phyloP scores from a whole-genome alignment of 768 basidiomycete species.

The Macrolepiota albuminosa region DNA sequence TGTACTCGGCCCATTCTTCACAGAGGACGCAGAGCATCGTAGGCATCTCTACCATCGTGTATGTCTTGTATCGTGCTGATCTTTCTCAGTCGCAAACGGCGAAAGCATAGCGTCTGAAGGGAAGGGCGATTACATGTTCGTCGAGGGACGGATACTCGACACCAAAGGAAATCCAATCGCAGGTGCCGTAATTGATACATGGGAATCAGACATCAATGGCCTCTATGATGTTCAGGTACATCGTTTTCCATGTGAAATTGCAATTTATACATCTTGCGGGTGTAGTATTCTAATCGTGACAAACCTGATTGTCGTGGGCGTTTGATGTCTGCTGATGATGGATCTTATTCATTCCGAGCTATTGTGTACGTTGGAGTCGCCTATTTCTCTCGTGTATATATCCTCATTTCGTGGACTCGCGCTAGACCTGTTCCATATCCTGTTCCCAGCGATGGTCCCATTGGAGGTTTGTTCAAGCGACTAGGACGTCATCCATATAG shows the following conservation, averaged over 20 bases:
- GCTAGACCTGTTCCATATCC: slow-evolving; percentile 58
- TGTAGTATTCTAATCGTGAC: slow-evolving; percentile 49
- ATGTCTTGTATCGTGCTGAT: background rate
- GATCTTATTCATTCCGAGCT: slow-evolving; percentile 66
- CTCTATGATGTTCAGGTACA: slow-evolving; percentile 34
- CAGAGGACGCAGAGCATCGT: slow-evolving; percentile 73
- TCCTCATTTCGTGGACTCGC: background rate
- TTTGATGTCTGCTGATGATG: slow-evolving; percentile 53
- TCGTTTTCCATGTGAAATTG: background rate
- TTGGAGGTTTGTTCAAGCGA: slow-evolving; percentile 51
- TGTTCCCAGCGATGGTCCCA: slow-evolving; percentile 77
- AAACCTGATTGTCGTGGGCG: slow-evolving; percentile 73
- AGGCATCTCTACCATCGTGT: slow-evolving; percentile 17
- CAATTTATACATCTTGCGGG: background rate
- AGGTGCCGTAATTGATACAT: slow-evolving; percentile 71
- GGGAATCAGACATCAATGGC: slow-evolving; percentile 72
- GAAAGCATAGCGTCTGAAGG: slow-evolving; percentile 83
- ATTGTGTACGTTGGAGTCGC: slow-evolving; percentile 41
- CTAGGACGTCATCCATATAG: slow-evolving; percentile 70
- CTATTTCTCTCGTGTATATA: background rate
- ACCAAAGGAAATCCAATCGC: slow-evolving; percentile 63
- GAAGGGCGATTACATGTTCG: slow-evolving; percentile 80
- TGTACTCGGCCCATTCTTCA: slow-evolving; percentile 81
- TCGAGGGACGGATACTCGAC: slow-evolving; percentile 65
- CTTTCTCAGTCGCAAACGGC: slow-evolving; percentile 51